Evolutionary conservation across 2,329 filamentous ascomycete species (phyloP).

Genomic region (Trichoderma sp.): DNA sequence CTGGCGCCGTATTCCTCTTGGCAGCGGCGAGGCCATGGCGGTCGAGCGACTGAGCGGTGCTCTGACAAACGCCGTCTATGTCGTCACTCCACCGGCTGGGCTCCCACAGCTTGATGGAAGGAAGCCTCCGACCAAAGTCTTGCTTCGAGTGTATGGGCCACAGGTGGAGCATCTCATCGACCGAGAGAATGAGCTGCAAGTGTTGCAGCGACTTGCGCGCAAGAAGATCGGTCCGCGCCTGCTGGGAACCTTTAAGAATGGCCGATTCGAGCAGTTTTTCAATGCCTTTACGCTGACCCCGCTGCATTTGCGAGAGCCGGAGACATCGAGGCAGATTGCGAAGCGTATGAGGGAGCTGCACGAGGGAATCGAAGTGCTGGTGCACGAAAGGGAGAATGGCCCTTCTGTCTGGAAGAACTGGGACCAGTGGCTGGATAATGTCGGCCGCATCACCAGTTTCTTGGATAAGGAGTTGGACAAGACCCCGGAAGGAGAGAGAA

Average conservation of each 20-base stretch:
- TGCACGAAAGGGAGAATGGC: constrained; percentile 74
- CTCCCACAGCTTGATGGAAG: constrained; percentile 47
- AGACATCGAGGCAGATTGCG: constrained; percentile 88
- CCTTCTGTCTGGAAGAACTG: constrained; percentile 89
- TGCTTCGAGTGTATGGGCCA: constrained; percentile 90
- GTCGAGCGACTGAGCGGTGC: constrained; percentile 85
- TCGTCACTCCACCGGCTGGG: constrained; percentile 77
- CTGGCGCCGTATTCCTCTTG: constrained; percentile 81
- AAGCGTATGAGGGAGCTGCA: constrained; percentile 97
- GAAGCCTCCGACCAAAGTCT: constrained; percentile 64
- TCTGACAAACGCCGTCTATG: constrained; percentile 94
- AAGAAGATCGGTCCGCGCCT: constrained; percentile 93
- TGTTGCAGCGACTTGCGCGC: constrained; percentile 79
- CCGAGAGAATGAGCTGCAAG: constrained; percentile 82
- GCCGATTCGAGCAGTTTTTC: constrained; percentile 93
- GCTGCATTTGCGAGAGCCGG: constrained; percentile 73
- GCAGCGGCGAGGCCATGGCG: constrained; percentile 65
- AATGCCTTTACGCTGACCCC: constrained; percentile 79
- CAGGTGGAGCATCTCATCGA: constrained; percentile 97
- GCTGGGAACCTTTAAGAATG: constrained; percentile 89
- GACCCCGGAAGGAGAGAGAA: constrained; percentile 32
- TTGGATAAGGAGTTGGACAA: constrained; percentile 61
- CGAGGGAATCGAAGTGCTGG: constrained; percentile 84
- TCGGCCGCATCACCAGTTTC: constrained; percentile 58
- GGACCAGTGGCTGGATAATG: constrained; percentile 83